phyloP scores from a whole-genome alignment of 345 rosid genomes.

The Populus ilicifolia region DNA sequence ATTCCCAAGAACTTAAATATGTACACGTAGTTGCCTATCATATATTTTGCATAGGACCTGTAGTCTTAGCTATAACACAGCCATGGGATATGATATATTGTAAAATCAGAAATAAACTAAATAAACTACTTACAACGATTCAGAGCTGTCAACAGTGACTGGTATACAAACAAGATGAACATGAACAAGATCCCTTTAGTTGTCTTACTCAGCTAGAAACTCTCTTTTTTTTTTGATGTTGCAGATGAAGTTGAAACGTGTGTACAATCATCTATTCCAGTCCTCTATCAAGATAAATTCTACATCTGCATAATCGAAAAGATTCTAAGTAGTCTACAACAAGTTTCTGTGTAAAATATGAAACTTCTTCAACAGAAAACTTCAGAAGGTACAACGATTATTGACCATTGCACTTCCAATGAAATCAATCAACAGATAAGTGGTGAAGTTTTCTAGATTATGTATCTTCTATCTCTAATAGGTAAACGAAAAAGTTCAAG shows the following conservation, averaged over 20 bases:
- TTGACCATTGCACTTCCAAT: not conserved
- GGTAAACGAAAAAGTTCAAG: not conserved
- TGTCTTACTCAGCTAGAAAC: slow-evolving; percentile 12
- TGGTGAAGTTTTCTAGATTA: not conserved
- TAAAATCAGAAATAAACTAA: not conserved
- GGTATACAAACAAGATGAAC: slow-evolving; percentile 3
- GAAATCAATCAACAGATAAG: not conserved
- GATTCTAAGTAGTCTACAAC: not conserved
- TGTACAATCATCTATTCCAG: not conserved
- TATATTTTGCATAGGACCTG: not conserved
- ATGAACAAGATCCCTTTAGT: slow-evolving; percentile 8
- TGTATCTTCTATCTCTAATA: not conserved
- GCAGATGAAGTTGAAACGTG: slow-evolving; percentile 3
- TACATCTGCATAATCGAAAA: slow-evolving; percentile 4
- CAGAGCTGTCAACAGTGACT: not conserved
- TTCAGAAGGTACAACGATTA: not conserved
- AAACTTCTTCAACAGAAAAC: not conserved
- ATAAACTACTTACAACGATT: not conserved
- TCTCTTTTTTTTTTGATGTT: not conserved
- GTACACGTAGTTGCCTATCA: not conserved
- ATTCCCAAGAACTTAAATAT: not conserved
- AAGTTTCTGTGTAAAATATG: not conserved
- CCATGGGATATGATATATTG: not conserved
- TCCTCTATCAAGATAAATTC: slow-evolving; percentile 3
- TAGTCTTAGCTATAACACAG: not conserved